Conservation (phyloP, 148 eudicot species). For the Arctostaphylos glauca region DNA sequence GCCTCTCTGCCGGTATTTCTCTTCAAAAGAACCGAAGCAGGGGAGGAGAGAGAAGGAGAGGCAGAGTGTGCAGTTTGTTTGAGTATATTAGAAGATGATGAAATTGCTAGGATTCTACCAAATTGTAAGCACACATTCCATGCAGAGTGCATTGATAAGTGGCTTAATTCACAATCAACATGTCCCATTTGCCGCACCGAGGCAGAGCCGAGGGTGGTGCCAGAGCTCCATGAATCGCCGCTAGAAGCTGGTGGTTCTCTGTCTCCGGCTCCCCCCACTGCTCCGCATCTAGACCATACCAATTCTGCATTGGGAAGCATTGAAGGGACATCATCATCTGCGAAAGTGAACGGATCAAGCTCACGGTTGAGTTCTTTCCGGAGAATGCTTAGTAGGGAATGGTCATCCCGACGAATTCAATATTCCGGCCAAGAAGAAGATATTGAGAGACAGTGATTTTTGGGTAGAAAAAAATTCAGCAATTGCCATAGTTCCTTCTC, state of each 20-base stretch:
- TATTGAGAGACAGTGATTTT: conserved; percentile 40
- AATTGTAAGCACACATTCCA: conserved; percentile 62
- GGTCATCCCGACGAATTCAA: conserved; percentile 36
- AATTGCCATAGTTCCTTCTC: background rate
- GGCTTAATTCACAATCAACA: conserved; percentile 44
- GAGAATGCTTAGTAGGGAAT: conserved; percentile 48
- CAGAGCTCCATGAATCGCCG: conserved; percentile 1
- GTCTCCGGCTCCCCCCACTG: conserved; percentile 20
- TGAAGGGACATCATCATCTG: conserved; percentile 29
- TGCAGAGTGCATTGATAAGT: conserved; percentile 50
- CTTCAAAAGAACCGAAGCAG: conserved; percentile 22
- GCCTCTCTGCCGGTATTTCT: conserved; percentile 36
- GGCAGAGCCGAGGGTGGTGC: conserved; percentile 33
- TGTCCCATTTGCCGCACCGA: conserved; percentile 65
- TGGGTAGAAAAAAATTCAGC: background rate
- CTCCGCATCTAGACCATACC: conserved; percentile 30
- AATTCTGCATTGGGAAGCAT: background rate
- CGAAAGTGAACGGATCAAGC: conserved; percentile 32
- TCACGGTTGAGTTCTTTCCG: conserved; percentile 55
- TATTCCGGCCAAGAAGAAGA: conserved; percentile 33
- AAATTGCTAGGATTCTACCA: conserved; percentile 44
- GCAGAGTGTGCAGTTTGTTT: conserved; percentile 53
- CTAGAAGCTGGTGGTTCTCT: background rate
- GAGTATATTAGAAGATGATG: conserved; percentile 38
- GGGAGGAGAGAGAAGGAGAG: background rate